Evolutionary conservation across 169 alveolate genomes (phyloP).

Genomic region (Ophryocystis elektroscirrha): DNA sequence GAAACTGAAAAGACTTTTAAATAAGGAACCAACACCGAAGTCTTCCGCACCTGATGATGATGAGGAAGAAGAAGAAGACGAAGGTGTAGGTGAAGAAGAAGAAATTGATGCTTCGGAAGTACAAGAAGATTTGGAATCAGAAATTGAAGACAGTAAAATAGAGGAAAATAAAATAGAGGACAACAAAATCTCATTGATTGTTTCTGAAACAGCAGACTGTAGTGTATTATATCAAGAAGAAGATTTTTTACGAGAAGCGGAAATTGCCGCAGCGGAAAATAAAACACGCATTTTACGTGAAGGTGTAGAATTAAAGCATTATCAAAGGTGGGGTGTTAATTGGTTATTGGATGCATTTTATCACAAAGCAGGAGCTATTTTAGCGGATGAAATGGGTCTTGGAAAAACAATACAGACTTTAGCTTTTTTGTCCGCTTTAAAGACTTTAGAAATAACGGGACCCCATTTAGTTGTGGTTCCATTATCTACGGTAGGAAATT

Average conservation of each 20-base stretch:
- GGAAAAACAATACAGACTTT: constrained; percentile 68
- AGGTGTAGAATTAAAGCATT: constrained; percentile 53
- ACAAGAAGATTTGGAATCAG: too few relatives aligned
- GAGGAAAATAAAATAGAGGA: too few relatives aligned
- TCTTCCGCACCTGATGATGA: too few relatives aligned
- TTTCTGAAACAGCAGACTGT: constrained; percentile 37
- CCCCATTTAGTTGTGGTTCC: constrained; percentile 85
- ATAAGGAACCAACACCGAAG: constrained; percentile 25
- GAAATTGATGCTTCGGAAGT: too few relatives aligned
- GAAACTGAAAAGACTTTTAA: constrained; percentile 34
- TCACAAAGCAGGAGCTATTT: constrained; percentile 57
- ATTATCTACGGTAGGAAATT: constrained; percentile 71
- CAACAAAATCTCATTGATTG: too few relatives aligned
- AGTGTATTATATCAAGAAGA: constrained; percentile 34
- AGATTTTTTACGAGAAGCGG: too few relatives aligned
- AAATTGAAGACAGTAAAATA: too few relatives aligned
- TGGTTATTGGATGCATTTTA: constrained; percentile 55
- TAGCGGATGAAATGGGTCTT: constrained; percentile 73
- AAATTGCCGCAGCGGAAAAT: too few relatives aligned
- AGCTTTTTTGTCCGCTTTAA: constrained; percentile 46
- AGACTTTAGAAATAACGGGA: constrained; percentile 47
- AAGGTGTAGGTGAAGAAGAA: too few relatives aligned
- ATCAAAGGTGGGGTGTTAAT: constrained; percentile 63
- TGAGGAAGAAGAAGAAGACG: too few relatives aligned
- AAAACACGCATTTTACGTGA: too few relatives aligned